These are phyloP conservation scores for Russula olivacea DNA, from an alignment of 768 basidiomycete species.

Conservation along the genomic window DNA sequence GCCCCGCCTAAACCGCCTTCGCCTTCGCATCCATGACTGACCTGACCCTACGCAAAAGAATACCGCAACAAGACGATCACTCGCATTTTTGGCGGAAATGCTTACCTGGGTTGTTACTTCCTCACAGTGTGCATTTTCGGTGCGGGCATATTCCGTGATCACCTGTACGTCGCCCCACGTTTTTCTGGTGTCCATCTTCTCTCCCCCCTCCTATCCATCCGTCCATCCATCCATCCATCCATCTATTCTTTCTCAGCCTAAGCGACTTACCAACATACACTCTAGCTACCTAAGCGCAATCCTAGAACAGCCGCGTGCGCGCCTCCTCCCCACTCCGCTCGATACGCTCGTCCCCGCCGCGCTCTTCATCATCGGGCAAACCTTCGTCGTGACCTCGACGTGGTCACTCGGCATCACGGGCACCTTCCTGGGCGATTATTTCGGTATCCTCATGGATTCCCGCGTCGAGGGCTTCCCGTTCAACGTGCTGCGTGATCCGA, in stretches of 20 bases:
- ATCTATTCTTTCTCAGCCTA: neutral
- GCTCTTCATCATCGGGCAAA: conserved; percentile 68
- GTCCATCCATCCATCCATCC: neutral
- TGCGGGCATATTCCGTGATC: conserved; percentile 80
- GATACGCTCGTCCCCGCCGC: conserved; percentile 52
- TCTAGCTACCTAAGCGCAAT: conserved; percentile 74
- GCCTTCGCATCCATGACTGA: conserved; percentile 30
- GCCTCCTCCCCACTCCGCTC: conserved; percentile 61
- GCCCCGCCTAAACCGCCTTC: too few relatives aligned
- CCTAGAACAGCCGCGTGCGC: conserved; percentile 61
- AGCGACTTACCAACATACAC: neutral
- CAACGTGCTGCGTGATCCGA: conserved; percentile 86
- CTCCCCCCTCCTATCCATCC: neutral
- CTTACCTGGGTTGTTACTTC: conserved; percentile 77
- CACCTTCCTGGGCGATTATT: conserved; percentile 83
- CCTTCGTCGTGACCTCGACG: conserved; percentile 83
- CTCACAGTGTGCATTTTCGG: conserved; percentile 80
- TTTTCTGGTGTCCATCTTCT: neutral
- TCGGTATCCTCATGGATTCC: conserved; percentile 81
- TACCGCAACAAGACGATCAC: conserved; percentile 87
- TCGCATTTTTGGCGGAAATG: conserved; percentile 68
- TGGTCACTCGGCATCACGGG: conserved; percentile 91
- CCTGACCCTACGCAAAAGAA: conserved; percentile 36
- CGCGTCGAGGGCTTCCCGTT: conserved; percentile 97
- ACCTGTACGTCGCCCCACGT: conserved; percentile 50